Conservation (phyloP, 2,329 filamentous ascomycete genomes). For the Ophiobolus disseminans region DNA sequence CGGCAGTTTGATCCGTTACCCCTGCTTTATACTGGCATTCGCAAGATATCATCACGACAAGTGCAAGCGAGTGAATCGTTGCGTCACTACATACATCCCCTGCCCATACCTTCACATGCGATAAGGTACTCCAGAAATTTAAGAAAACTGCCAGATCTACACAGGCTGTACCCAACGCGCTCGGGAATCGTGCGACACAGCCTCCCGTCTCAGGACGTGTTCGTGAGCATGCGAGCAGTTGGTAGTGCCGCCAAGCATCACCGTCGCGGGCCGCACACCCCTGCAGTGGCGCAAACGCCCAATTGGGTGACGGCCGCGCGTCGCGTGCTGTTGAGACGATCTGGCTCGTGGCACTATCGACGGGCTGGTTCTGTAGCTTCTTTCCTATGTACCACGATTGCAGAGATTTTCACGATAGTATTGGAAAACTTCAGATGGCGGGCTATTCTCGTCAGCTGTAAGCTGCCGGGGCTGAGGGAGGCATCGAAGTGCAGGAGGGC, state of each 20-base stretch:
- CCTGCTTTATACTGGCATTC: neutral
- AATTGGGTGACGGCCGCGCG: conserved; percentile 20
- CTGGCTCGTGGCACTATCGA: neutral
- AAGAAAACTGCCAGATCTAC: too few relatives aligned
- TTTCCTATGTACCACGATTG: too few relatives aligned
- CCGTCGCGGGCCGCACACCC: conserved; percentile 17
- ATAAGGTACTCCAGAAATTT: too few relatives aligned
- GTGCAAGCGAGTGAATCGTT: too few relatives aligned
- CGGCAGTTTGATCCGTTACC: neutral
- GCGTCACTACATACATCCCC: too few relatives aligned
- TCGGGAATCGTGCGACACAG: neutral
- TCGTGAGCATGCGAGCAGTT: too few relatives aligned
- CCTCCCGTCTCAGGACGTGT: neutral
- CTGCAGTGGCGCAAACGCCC: conserved; percentile 8
- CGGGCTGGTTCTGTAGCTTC: too few relatives aligned
- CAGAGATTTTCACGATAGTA: too few relatives aligned
- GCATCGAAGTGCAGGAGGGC: conserved; percentile 1
- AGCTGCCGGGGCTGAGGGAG: conserved; percentile 1
- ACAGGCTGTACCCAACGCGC: too few relatives aligned
- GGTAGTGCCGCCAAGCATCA: conserved; percentile 6
- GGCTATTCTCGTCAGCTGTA: neutral
- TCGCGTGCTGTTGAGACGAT: conserved; percentile 9
- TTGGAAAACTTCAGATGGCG: too few relatives aligned
- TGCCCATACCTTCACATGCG: neutral
- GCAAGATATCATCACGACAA: too few relatives aligned